Percentiles rank a stretch among this genome's conserved stretches.
Evolutionary conservation across 78 protist genomes (phyloP).

Genomic region (Dictyostelium purpureum): DNA sequence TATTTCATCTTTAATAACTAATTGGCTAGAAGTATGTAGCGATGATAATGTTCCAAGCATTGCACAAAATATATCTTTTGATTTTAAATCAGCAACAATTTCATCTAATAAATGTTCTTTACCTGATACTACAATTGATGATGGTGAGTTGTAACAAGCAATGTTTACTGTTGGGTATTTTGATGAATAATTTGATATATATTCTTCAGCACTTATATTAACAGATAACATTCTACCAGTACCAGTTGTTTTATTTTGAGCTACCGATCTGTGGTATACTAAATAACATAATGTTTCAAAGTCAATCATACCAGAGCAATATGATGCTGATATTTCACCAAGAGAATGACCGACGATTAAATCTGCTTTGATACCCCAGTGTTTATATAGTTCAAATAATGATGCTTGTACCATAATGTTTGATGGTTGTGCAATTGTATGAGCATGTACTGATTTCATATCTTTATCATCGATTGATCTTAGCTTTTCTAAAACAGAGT

Average conservation of each 20-base stretch:
- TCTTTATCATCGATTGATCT: background rate
- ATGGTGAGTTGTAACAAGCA: background rate
- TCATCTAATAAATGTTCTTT: background rate
- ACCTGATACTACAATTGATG: background rate
- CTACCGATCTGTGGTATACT: background rate
- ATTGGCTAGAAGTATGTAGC: conserved; percentile 36
- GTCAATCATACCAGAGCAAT: background rate
- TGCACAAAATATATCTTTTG: background rate
- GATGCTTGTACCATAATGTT: background rate
- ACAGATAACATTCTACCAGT: conserved; percentile 52
- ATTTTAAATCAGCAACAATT: background rate
- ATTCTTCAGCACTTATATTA: background rate
- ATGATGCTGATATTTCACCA: conserved; percentile 31
- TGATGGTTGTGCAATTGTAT: background rate
- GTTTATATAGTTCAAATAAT: background rate
- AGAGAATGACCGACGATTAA: conserved; percentile 4
- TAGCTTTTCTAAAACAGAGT: background rate
- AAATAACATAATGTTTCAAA: background rate
- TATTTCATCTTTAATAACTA: background rate
- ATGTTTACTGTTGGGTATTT: background rate
- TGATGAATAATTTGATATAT: background rate
- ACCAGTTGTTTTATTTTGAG: background rate
- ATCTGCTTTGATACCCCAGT: background rate
- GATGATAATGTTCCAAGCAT: conserved; percentile 23
- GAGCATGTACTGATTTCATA: background rate